Evolutionary conservation across 2,329 filamentous ascomycete genomes (phyloP).

Genomic region (Dactylonectria macrodidyma): DNA sequence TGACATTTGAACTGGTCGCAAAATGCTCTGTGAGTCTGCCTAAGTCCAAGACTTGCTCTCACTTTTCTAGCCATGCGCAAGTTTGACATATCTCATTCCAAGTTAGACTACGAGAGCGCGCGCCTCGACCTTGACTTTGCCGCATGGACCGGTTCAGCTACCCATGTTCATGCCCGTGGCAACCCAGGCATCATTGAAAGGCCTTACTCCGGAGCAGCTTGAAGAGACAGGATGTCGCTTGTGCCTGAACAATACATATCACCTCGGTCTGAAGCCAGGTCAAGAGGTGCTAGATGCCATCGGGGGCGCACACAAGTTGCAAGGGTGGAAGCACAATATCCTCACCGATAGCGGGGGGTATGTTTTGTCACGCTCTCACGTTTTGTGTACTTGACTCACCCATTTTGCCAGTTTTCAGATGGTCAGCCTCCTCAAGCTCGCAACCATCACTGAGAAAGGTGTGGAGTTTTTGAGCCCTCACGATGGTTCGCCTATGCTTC

Average conservation of each 20-base stretch:
- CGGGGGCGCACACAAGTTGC: slow-evolving; percentile 93
- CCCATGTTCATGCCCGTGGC: slow-evolving; percentile 99
- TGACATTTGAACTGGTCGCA: slow-evolving; percentile 84
- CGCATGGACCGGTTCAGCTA: slow-evolving; percentile 90
- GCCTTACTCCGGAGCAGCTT: slow-evolving; percentile 91
- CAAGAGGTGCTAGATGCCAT: slow-evolving; percentile 89
- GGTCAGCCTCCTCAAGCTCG: slow-evolving; percentile 95
- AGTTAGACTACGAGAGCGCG: slow-evolving; percentile 91
- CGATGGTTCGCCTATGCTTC: slow-evolving; percentile 94
- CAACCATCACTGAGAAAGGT: slow-evolving; percentile 94
- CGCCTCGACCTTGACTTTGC: slow-evolving; percentile 87
- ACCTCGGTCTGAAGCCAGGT: slow-evolving; percentile 94
- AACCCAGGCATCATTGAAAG: slow-evolving; percentile 96
- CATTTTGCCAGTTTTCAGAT: slow-evolving; percentile 88
- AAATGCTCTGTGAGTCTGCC: slow-evolving; percentile 80
- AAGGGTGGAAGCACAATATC: slow-evolving; percentile 96
- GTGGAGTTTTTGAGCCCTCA: slow-evolving; percentile 97
- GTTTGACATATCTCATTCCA: slow-evolving; percentile 38
- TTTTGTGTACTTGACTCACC: slow-evolving; percentile 25
- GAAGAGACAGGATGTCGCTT: slow-evolving; percentile 90
- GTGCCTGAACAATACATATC: slow-evolving; percentile 98
- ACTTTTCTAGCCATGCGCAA: slow-evolving; percentile 21
- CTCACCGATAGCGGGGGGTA: slow-evolving; percentile 85
- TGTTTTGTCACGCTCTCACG: slow-evolving; percentile 34
- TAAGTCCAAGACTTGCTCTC: slow-evolving; percentile 26